Evolutionary conservation across 2,329 filamentous ascomycete species (phyloP), one percentile per base, ranked within the genome.

Genomic region (Plectosphaerella sp.): DNA sequence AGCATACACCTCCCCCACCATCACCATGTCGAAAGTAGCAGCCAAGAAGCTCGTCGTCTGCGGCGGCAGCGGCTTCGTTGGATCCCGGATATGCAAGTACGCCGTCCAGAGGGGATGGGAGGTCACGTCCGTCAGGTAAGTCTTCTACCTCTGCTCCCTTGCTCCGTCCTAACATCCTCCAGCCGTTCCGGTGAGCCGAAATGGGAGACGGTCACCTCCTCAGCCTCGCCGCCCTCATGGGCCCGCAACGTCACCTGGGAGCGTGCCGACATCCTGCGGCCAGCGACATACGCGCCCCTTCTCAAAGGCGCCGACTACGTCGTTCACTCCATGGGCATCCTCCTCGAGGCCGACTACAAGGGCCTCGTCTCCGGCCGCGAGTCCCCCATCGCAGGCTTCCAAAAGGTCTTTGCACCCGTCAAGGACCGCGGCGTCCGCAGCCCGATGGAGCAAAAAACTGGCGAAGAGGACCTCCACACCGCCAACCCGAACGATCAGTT

Each of bases 341-440:
- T 99, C 16, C 82, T 99, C 10, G 94, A 99, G 75, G 91, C 92
- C 48, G 94, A 99, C 75, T 99, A 99, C 82, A 99, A 99, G 72
- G 89, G 88, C 60, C 87, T 96, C 15, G 67, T 99, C 24, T 87
- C 84, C 18, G 94, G 94, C 48, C 84, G 82, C 54, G 92, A 96
- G 63, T 91, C 89, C 1, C 84, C 91, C n/a, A 71, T 96, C 49
- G 72, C 83, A 7, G 93, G 91, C 1, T 74, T 99, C 14, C 82
- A 83, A 56, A 86, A 87, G 61, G 90, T 91, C 24, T 96, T 97
- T 67, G 84, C 85, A 49, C 67, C 82, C 1, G 78, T 80, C 2
- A 87, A 86, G 35, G 76, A 72, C 63, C 80, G 83, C 52, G 82
- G 83, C 50, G 78, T 74, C 51, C 24, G 25, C 22, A 89, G 95